Evolutionary conservation across 2,329 filamentous ascomycete species (phyloP).

Genomic region (Parastagonospora nodorum): DNA sequence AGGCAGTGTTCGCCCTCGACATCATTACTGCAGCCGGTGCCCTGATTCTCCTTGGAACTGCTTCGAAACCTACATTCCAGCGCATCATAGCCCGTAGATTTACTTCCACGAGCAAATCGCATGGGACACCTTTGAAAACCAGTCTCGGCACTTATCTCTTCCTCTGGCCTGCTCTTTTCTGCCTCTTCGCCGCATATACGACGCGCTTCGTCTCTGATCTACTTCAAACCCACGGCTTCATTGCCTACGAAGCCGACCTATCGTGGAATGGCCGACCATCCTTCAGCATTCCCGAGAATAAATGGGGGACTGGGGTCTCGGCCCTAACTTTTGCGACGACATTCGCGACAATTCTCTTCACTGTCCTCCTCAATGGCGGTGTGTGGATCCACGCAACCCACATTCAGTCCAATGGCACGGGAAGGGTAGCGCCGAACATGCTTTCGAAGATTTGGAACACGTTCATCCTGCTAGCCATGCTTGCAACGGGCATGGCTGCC

Average conservation of each 20-base stretch:
- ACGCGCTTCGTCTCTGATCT: slow-evolving; percentile 7
- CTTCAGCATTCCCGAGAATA: background rate
- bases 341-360: slow-evolving; percentile 4
- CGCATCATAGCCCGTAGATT: slow-evolving; percentile 4
- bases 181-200: slow-evolving; percentile 6
- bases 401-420: slow-evolving; percentile 5
- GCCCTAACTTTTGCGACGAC: slow-evolving; percentile 4
- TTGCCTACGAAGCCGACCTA: slow-evolving; percentile 2
- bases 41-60: slow-evolving; percentile 2
- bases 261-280: slow-evolving; percentile 4
- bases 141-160: slow-evolving; percentile 9
- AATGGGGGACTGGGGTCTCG: background rate
- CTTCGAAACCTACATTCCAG: slow-evolving; percentile 4
- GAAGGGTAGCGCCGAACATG: slow-evolving; percentile 1
- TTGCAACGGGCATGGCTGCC: slow-evolving; percentile 5
- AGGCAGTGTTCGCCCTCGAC: slow-evolving; percentile 10
- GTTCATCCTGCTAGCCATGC: slow-evolving; percentile 6
- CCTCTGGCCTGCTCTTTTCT: slow-evolving; percentile 5
- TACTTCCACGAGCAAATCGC: background rate
- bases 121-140: slow-evolving; percentile 2
- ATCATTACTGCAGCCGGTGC: slow-evolving; percentile 1
- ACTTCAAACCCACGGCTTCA: slow-evolving; percentile 3
- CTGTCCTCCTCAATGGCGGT: slow-evolving; percentile 3
- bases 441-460: slow-evolving; percentile 6
- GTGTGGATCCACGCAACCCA: slow-evolving; percentile 9